phyloP scores from a whole-genome alignment of 2,329 filamentous ascomycete species.

The Didymella pomorum region DNA sequence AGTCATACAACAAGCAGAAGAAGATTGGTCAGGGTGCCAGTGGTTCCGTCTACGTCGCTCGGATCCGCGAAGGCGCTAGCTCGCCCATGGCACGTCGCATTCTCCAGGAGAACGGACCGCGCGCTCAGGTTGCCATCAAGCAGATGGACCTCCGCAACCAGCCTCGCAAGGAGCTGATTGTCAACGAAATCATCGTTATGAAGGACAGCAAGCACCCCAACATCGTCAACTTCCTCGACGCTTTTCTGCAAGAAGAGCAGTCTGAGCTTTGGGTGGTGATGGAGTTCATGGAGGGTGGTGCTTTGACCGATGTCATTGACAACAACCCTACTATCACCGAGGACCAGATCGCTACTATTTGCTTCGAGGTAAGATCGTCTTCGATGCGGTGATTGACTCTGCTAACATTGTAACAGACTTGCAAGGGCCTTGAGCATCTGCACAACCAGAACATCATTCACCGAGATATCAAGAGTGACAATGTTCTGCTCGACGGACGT shows the following conservation, averaged over 20 bases:
- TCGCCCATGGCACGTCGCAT: slow-evolving; percentile 81
- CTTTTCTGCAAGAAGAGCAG: slow-evolving; percentile 93
- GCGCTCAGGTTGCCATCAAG: slow-evolving; percentile 96
- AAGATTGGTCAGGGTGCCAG: slow-evolving; percentile 99
- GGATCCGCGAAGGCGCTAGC: slow-evolving; percentile 87
- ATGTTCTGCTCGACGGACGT: slow-evolving; percentile 90
- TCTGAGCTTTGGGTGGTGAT: slow-evolving; percentile 99
- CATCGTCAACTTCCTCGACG: slow-evolving; percentile 98
- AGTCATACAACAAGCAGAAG: slow-evolving; percentile 99
- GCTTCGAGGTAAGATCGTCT: slow-evolving; percentile 76
- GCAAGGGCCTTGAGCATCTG: slow-evolving; percentile 90
- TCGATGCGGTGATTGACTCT: not conserved
- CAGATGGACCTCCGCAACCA: slow-evolving; percentile 99
- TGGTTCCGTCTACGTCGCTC: slow-evolving; percentile 96
- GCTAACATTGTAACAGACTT: slow-evolving; percentile 70
- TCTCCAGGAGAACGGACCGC: slow-evolving; percentile 77
- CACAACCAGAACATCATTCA: slow-evolving; percentile 98
- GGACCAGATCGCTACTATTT: slow-evolving; percentile 97
- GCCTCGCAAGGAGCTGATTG: slow-evolving; percentile 95
- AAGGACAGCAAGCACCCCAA: slow-evolving; percentile 98
- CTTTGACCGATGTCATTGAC: slow-evolving; percentile 97
- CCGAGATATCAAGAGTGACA: slow-evolving; percentile 99
- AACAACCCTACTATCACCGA: slow-evolving; percentile 94
- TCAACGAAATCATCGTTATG: slow-evolving; percentile 99
- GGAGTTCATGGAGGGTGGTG: slow-evolving; percentile 99